phyloP scores from a whole-genome alignment of 1,284 basidiomycete species.

The Ustilago bromivora region DNA sequence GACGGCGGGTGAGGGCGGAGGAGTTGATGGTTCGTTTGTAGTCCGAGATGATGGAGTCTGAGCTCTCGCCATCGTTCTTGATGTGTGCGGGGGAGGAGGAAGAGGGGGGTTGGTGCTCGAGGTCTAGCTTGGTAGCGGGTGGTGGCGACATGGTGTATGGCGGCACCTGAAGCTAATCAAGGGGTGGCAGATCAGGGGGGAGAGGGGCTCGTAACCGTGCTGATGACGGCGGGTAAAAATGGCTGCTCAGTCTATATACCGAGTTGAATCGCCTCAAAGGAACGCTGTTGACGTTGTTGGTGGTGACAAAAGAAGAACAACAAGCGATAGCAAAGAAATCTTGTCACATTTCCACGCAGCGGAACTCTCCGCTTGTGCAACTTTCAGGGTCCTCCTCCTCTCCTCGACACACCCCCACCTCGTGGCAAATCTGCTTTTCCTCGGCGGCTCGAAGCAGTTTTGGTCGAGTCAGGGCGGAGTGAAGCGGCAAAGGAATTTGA shows the following conservation, averaged over 20 bases:
- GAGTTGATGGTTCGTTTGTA: conserved; percentile 36
- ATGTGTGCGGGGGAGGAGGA: conserved; percentile 4
- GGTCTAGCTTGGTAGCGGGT: conserved; percentile 22
- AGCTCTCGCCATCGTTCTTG: no score
- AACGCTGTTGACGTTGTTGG: neutral
- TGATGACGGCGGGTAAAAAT: neutral
- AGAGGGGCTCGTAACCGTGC: neutral
- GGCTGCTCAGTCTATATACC: no score
- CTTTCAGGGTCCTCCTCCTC: conserved; percentile 3
- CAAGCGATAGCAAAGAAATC: neutral
- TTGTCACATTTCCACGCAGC: neutral
- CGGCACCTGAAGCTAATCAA: neutral
- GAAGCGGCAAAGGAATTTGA: conserved; percentile 7
- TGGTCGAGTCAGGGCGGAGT: conserved; percentile 22
- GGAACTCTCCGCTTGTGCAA: conserved; percentile 1
- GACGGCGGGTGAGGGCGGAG: conserved; percentile 15
- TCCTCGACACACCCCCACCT: neutral
- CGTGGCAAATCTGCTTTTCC: neutral
- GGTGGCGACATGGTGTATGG: conserved; percentile 12
- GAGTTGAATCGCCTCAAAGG: no score
- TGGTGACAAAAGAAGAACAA: neutral
- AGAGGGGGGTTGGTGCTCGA: conserved; percentile 23
- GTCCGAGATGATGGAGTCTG: conserved; percentile 31
- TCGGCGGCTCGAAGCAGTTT: neutral
- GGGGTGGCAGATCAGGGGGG: neutral